phyloP scores from a whole-genome alignment of 306 rosid species.

The Fragaria vesca region DNA sequence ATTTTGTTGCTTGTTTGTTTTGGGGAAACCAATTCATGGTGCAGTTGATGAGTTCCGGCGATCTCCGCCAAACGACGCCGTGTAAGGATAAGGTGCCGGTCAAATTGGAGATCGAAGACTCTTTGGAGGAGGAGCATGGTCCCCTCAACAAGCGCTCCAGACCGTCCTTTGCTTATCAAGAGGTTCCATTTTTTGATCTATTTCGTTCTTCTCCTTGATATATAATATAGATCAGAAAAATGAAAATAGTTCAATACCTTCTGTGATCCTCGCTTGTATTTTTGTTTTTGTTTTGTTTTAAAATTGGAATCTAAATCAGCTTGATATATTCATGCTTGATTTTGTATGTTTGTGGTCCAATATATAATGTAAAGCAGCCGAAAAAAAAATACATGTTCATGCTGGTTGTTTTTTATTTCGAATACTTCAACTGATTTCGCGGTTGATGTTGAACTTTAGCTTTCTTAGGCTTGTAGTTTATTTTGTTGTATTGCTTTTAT shows the following conservation, averaged over 20 bases:
- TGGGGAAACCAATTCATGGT: slow-evolving; percentile 37
- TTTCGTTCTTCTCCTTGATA: slow-evolving; percentile 15
- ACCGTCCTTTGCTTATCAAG: slow-evolving; percentile 37
- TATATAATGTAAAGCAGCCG: background rate
- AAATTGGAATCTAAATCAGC: background rate
- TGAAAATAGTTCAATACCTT: background rate
- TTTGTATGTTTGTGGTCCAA: background rate
- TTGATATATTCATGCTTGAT: background rate
- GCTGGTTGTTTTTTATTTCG: background rate
- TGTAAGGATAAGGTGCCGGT: slow-evolving; percentile 45
- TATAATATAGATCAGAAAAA: background rate
- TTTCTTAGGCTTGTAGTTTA: background rate
- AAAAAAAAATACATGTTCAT: background rate
- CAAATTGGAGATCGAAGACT: slow-evolving; percentile 76
- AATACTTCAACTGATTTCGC: background rate
- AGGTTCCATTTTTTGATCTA: slow-evolving; percentile 35
- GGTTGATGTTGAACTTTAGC: background rate
- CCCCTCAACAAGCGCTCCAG: slow-evolving; percentile 65
- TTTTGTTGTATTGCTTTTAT: background rate
- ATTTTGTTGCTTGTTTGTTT: background rate
- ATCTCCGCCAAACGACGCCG: slow-evolving; percentile 36
- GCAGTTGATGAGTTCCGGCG: slow-evolving; percentile 58
- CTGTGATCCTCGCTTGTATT: background rate
- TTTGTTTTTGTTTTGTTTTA: background rate
- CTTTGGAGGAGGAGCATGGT: slow-evolving; percentile 57